Conservation (phyloP, 208 protist genomes). For the Acanthamoeba sp. region DNA sequence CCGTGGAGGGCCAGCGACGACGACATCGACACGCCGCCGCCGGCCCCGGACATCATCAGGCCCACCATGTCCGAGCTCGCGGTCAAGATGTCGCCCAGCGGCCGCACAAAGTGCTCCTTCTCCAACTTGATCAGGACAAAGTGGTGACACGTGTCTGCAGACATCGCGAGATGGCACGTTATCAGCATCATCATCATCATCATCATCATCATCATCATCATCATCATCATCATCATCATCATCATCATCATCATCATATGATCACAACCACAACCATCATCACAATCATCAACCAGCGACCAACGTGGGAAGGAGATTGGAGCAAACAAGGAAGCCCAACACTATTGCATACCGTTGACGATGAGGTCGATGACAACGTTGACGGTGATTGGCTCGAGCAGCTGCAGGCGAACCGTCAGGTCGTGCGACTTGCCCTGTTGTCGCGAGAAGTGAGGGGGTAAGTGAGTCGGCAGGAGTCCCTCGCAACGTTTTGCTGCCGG, state of each 20-base stretch:
- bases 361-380: not conserved
- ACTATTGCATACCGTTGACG: not conserved
- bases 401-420: not conserved
- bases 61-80: not conserved
- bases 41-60: not conserved
- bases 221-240: no score
- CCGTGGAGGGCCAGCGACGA: not conserved
- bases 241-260: no score
- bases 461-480: no score
- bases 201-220: no score
- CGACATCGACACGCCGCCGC: not conserved
- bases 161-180: not conserved
- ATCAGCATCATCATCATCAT: no score
- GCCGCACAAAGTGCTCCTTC: slow-evolving; percentile 45
- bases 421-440: slow-evolving; percentile 13
- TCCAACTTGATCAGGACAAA: slow-evolving; percentile 35
- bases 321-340: no score
- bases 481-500: no score
- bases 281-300: no score
- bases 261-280: no score
- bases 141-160: not conserved
- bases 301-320: no score
- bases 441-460: no score
- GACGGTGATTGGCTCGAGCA: not conserved
- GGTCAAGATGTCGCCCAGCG: slow-evolving; percentile 14